Conservation (phyloP, 2,329 filamentous ascomycete genomes). For the Tolypocladium paradoxum region DNA sequence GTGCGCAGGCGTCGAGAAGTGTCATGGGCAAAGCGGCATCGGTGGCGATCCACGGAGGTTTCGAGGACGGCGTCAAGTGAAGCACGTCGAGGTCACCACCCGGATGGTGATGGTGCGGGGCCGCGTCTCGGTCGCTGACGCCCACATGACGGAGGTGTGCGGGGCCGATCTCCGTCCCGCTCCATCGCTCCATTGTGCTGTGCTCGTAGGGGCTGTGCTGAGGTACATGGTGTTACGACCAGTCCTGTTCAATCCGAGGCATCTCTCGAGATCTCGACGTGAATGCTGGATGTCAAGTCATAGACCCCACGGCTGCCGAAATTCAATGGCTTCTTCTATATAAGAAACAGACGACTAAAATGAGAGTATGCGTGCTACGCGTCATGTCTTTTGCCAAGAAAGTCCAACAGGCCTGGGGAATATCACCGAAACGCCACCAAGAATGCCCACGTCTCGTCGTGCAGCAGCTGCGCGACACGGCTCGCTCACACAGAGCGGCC, state of each 20-base stretch:
- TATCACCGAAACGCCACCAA: background rate
- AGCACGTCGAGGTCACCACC: background rate
- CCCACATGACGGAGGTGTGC: background rate
- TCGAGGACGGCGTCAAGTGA: background rate
- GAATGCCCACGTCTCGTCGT: background rate
- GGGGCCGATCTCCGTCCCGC: background rate
- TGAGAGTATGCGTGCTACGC: conserved; percentile 1
- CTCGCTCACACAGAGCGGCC: background rate
- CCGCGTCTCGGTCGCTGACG: background rate
- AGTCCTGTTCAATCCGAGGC: too few species aligned
- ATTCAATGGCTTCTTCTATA: background rate
- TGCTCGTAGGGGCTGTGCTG: too few species aligned
- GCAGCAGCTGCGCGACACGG: background rate
- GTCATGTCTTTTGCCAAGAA: background rate
- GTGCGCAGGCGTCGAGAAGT: background rate
- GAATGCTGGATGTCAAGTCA: background rate
- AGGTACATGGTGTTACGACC: too few species aligned
- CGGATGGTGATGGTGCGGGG: background rate
- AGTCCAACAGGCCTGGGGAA: background rate
- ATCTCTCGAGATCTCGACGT: too few species aligned
- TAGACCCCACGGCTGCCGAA: background rate
- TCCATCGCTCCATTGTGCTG: too few species aligned
- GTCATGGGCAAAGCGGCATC: background rate
- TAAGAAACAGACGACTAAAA: background rate
- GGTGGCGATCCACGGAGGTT: background rate